Conservation (phyloP, 148 eudicot genomes). For the Camellia granthamiana region DNA sequence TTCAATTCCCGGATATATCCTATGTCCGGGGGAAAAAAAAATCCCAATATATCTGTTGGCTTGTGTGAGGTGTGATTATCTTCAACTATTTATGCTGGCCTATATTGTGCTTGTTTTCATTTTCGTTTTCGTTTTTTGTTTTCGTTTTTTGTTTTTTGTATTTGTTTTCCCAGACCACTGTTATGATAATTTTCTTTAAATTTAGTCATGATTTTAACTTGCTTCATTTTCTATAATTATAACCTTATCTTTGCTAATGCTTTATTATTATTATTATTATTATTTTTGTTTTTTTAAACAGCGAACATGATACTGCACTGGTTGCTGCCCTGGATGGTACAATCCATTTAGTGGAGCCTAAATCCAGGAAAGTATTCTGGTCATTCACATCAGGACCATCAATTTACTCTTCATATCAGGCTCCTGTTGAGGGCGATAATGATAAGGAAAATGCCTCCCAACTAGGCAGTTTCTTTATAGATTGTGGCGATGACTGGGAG, state of each 20-base stretch:
- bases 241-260: background rate
- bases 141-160: no score
- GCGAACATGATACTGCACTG: slow-evolving; percentile 48
- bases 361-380: slow-evolving; percentile 64
- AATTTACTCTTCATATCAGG: slow-evolving; percentile 70
- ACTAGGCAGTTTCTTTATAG: slow-evolving; percentile 47
- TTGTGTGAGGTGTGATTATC: background rate
- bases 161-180: background rate
- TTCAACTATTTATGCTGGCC: background rate
- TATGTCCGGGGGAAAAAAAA: no score
- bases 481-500: slow-evolving; percentile 75
- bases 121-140: no score
- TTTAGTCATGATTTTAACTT: background rate
- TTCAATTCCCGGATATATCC: no score
- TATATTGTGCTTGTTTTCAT: background rate
- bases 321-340: slow-evolving; percentile 81
- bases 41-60: background rate
- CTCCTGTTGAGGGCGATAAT: slow-evolving; percentile 34
- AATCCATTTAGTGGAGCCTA: slow-evolving; percentile 56
- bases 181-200: background rate
- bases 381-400: slow-evolving; percentile 74
- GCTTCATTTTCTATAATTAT: background rate
- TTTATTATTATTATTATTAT: no score
- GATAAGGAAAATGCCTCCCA: slow-evolving; percentile 40
- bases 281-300: slow-evolving; percentile 19